Evolutionary conservation across 176 grass and related monocot species (phyloP).

Genomic region (Pontederia crassipes): DNA sequence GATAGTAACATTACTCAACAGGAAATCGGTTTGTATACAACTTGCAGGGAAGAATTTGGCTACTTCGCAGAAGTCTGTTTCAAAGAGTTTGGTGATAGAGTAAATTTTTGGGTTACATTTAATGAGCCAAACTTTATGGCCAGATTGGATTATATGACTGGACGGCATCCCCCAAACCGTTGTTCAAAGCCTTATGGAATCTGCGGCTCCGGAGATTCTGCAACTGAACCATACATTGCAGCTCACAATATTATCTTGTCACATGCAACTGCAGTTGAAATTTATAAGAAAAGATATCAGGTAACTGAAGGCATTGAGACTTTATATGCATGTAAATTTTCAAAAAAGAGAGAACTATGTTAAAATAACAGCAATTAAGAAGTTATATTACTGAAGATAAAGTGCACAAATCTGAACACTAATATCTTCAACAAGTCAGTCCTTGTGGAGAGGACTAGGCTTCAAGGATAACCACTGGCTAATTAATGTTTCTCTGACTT

Average conservation of each 20-base stretch:
- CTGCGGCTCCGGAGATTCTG: slow-evolving; percentile 42
- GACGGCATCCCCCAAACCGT: slow-evolving; percentile 21
- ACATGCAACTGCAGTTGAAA: slow-evolving; percentile 39
- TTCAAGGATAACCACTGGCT: too few species aligned
- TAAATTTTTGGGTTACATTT: slow-evolving; percentile 55
- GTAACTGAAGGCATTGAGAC: slow-evolving; percentile 2
- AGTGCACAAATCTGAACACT: too few species aligned
- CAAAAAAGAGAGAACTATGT: background rate
- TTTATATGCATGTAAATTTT: too few species aligned
- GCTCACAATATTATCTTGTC: slow-evolving; percentile 55
- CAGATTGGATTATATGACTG: slow-evolving; percentile 26
- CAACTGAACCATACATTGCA: slow-evolving; percentile 29
- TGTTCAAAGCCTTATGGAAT: slow-evolving; percentile 47
- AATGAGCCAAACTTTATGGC: slow-evolving; percentile 56
- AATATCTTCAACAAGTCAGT: too few species aligned
- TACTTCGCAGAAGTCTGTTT: slow-evolving; percentile 61
- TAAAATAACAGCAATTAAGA: too few species aligned
- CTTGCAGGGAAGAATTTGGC: slow-evolving; percentile 40
- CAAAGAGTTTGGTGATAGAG: slow-evolving; percentile 50
- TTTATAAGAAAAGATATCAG: slow-evolving; percentile 50
- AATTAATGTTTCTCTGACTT: too few species aligned
- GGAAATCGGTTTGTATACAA: background rate
- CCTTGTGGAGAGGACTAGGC: too few species aligned
- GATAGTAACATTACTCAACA: background rate
- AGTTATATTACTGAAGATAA: too few species aligned